Conservation (phyloP, 805 yeast genomes). For the Starmera caribaea region DNA sequence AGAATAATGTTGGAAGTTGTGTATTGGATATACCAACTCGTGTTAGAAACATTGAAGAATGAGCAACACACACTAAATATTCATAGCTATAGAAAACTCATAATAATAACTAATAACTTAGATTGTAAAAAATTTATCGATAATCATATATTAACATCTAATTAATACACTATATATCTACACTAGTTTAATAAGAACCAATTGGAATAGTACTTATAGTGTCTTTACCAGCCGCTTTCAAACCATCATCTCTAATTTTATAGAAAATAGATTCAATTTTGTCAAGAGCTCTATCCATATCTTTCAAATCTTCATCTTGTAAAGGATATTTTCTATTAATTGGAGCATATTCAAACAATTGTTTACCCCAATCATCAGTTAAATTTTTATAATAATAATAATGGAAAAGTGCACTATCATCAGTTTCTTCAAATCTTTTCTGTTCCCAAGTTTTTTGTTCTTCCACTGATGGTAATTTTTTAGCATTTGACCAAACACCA, state of each 20-base stretch:
- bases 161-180: no score
- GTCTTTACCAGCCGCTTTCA: slow-evolving; percentile 1
- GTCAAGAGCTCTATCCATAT: slow-evolving; percentile 1
- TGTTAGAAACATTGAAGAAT: slow-evolving; percentile 21
- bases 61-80: no score
- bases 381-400: slow-evolving; percentile 20
- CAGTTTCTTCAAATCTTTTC: slow-evolving; percentile 16
- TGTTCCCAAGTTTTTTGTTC: slow-evolving; percentile 28
- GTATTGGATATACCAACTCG: slow-evolving; percentile 27
- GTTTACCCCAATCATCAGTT: slow-evolving; percentile 19
- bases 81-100: no score
- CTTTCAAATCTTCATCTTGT: slow-evolving; percentile 8
- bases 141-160: no score
- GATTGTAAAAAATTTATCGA: no score
- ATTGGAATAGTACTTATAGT: no score
- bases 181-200: no score
- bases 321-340: slow-evolving; percentile 22
- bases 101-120: no score
- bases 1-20: slow-evolving; percentile 18
- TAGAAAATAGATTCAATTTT: slow-evolving; percentile 20
- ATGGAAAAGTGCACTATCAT: slow-evolving; percentile 19
- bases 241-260: slow-evolving; percentile 4
- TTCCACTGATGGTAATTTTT: slow-evolving; percentile 27
- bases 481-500: slow-evolving; percentile 40
- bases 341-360: slow-evolving; percentile 17